Base-by-base conservation (phyloP, 306 rosid genomes). In the Rosa persica region DNA sequence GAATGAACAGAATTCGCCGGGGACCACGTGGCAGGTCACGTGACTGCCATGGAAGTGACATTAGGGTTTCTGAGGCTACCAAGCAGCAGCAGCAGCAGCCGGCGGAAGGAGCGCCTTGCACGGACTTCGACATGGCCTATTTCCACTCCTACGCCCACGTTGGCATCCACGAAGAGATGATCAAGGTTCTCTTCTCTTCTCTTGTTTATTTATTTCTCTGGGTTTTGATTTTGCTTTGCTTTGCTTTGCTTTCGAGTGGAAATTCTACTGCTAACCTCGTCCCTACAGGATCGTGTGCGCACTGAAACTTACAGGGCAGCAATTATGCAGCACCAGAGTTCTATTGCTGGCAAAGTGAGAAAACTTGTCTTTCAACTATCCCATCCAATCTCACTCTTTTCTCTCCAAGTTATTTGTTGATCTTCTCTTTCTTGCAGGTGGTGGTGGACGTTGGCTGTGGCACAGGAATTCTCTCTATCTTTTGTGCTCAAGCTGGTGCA, bases 371-470 rank as follows among this genome's bases (percentile, higher is more conserved):
- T 12, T 0, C 8, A 30, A 30, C 34, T 1, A 30, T n/a, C n/a
- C n/a, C n/a, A n/a, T n/a, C n/a, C n/a, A 27, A 27, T 27, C 30
- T 27, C 36, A 30, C 5, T 51, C n/a, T 51, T 43, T 8, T 13
- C 55, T 49, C 19, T 12, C 5, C 6, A 8, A 1, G 36, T 30
- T 30, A 30, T 30, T 30, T 23, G 30, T 58, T 58, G 16, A 58
- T 58, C 5, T 5, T 2, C 10, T 54, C 2, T 12, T 0, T 69
- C 55, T 75, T 85, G 61, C 87, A 92, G 98, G 98, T 95, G 67
- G 98, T 95, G 34, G 90, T 95, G 78, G 98, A 95, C 73, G 98
- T 95, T 76, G 98, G 98, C 67, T 95, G 98, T 51, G 98, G 98
- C 78, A 92, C 98, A 0, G 98, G 98, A 57, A 92, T 95, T 79